phyloP scores from a whole-genome alignment of 768 basidiomycete species.

The Pleurotus tuber-regium region DNA sequence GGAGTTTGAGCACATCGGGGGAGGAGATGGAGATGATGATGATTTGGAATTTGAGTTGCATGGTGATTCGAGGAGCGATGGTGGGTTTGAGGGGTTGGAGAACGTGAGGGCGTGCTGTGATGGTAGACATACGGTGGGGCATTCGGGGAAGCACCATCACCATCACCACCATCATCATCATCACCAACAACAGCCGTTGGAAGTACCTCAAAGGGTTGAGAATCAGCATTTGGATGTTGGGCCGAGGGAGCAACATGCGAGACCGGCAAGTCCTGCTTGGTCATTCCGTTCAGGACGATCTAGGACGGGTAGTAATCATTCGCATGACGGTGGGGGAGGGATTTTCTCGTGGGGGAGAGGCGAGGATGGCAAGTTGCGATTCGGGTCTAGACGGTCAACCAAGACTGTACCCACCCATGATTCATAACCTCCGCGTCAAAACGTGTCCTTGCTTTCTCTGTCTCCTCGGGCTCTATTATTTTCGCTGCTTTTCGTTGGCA shows the following conservation, averaged over 20 bases:
- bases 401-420: conserved; percentile 38
- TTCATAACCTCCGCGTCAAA: too few species aligned
- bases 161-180: conserved; percentile 61
- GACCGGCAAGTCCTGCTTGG: conserved; percentile 81
- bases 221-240: conserved; percentile 51
- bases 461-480: too few species aligned
- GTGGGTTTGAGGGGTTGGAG: conserved; percentile 88
- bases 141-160: conserved; percentile 49
- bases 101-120: conserved; percentile 94
- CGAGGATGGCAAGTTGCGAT: conserved; percentile 66
- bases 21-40: conserved; percentile 44
- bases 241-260: conserved; percentile 39
- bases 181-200: conserved; percentile 34
- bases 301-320: conserved; percentile 70
- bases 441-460: too few species aligned
- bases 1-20: conserved; percentile 57
- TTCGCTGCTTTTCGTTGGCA: conserved; percentile 11
- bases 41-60: conserved; percentile 85
- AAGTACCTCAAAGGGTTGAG: conserved; percentile 39
- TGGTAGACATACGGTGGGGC: conserved; percentile 82
- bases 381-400: conserved; percentile 64
- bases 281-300: conserved; percentile 84
- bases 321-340: conserved; percentile 54
- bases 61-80: conserved; percentile 67
- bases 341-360: conserved; percentile 70